A percentile compares a stretch with the other conserved stretches of the same genome.
These are phyloP conservation scores for Cryptococcus sp. DNA, from an alignment of 1,284 basidiomycete species.

Conservation along the genomic window DNA sequence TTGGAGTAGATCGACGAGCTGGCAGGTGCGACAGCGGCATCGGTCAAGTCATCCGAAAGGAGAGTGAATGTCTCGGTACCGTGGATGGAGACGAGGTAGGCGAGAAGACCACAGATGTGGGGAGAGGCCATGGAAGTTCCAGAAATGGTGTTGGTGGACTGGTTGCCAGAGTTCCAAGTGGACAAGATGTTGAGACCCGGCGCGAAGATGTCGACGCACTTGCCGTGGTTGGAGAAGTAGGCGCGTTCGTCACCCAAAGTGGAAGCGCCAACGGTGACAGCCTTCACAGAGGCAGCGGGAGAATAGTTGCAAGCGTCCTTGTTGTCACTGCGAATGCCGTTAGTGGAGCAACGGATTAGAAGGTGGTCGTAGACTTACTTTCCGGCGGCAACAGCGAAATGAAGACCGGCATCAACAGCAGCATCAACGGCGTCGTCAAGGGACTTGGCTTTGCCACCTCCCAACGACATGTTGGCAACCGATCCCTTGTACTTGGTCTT, in stretches of 20 bases:
- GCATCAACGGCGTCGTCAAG: conserved; percentile 84
- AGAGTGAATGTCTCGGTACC: conserved; percentile 62
- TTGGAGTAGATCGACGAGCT: conserved; percentile 50
- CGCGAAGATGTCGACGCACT: conserved; percentile 79
- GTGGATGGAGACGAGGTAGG: conserved; percentile 81
- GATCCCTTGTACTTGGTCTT: conserved; percentile 85
- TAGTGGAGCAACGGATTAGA: conserved; percentile 5
- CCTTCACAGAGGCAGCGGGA: conserved; percentile 71
- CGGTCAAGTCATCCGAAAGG: conserved; percentile 45
- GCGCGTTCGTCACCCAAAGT: conserved; percentile 79
- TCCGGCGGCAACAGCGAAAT: conserved; percentile 95
- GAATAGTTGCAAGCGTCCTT: conserved; percentile 72
- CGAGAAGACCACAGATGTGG: conserved; percentile 67
- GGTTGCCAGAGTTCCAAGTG: conserved; percentile 66
- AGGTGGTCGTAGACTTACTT: conserved; percentile 48
- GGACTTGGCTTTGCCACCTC: conserved; percentile 88
- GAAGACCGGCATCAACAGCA: conserved; percentile 80
- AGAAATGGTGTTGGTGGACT: conserved; percentile 65
- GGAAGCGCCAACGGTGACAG: conserved; percentile 84
- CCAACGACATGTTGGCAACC: conserved; percentile 97
- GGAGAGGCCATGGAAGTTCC: conserved; percentile 65
- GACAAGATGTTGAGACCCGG: conserved; percentile 80
- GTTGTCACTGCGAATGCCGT: conserved; percentile 57
- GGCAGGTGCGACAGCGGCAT: not conserved
- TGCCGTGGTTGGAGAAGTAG: conserved; percentile 81